These are phyloP conservation scores for Gossypium mustelinum DNA, from an alignment of 345 rosid species.

Conservation along the genomic window DNA sequence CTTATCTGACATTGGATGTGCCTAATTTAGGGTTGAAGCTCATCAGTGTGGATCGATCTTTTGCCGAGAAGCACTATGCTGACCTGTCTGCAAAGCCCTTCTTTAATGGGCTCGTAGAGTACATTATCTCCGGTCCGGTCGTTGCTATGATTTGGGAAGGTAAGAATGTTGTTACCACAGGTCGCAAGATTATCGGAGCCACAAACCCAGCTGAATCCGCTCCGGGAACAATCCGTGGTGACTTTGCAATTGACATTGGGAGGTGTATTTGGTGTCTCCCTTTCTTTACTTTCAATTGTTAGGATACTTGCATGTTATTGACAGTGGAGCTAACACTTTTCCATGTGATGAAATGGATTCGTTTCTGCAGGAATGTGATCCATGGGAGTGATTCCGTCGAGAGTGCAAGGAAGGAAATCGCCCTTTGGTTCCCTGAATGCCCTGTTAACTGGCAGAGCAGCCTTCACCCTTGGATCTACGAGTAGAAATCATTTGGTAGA, in stretches of 20 bases:
- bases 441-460: slow-evolving; percentile 80
- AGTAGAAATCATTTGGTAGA: slow-evolving; percentile 28
- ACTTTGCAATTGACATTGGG: slow-evolving; percentile 80
- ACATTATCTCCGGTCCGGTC: slow-evolving; percentile 90
- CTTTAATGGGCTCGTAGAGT: slow-evolving; percentile 82
- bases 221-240: slow-evolving; percentile 96
- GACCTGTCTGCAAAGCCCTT: slow-evolving; percentile 84
- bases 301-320: background rate
- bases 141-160: slow-evolving; percentile 99
- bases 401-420: slow-evolving; percentile 84
- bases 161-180: slow-evolving; percentile 70
- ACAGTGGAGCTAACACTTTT: background rate
- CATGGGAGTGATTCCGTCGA: slow-evolving; percentile 87
- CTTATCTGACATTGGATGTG: background rate
- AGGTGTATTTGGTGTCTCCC: slow-evolving; percentile 33
- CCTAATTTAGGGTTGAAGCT: slow-evolving; percentile 63
- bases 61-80: slow-evolving; percentile 83
- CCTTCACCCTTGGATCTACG: slow-evolving; percentile 79
- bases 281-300: background rate
- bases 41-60: slow-evolving; percentile 59
- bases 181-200: slow-evolving; percentile 88
- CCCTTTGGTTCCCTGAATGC: slow-evolving; percentile 84
- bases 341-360: background rate
- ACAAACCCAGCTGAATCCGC: slow-evolving; percentile 87
- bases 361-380: slow-evolving; percentile 62